Conservation (phyloP, 495 filamentous ascomycete genomes). For the Pseudevernia furfuracea region DNA sequence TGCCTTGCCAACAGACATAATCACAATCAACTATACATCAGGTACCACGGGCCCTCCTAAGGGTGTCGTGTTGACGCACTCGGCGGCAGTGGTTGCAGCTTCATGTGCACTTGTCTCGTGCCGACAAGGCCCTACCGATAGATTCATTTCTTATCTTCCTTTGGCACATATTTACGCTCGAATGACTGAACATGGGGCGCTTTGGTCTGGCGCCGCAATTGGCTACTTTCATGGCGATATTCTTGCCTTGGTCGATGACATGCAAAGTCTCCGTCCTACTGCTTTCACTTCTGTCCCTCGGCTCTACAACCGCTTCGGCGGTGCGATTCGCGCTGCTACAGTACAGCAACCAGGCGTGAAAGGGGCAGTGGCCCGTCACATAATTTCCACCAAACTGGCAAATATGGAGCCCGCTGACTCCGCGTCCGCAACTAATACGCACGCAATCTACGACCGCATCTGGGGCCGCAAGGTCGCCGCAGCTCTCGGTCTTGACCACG, state of each 20-base stretch:
- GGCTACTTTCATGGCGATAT: constrained; percentile 97
- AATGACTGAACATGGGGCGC: constrained; percentile 64
- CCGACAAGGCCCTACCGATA: constrained; percentile 45
- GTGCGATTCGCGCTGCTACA: constrained; percentile 68
- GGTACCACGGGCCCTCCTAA: constrained; percentile 94
- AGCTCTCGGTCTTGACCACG: constrained; percentile 70
- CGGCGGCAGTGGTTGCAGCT: constrained; percentile 68
- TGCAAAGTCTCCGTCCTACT: constrained; percentile 80
- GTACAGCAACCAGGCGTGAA: constrained; percentile 72
- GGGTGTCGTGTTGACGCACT: constrained; percentile 81
- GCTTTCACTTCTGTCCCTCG: constrained; percentile 83
- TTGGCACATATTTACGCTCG: constrained; percentile 92
- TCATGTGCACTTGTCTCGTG: constrained; percentile 48
- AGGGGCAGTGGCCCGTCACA: constrained; percentile 70
- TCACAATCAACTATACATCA: constrained; percentile 97
- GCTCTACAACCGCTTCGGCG: constrained; percentile 85
- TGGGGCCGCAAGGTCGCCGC: constrained; percentile 85
- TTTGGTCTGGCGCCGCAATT: constrained; percentile 67
- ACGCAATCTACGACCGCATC: constrained; percentile 83
- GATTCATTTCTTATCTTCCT: constrained; percentile 79
- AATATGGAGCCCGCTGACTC: constrained; percentile 59
- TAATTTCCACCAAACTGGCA: constrained; percentile 72
- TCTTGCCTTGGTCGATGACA: constrained; percentile 75
- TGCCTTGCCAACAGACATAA: constrained; percentile 65
- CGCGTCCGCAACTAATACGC: constrained; percentile 70